Base-by-base conservation (phyloP, 768 basidiomycete genomes). In the Galerina sulciceps region DNA sequence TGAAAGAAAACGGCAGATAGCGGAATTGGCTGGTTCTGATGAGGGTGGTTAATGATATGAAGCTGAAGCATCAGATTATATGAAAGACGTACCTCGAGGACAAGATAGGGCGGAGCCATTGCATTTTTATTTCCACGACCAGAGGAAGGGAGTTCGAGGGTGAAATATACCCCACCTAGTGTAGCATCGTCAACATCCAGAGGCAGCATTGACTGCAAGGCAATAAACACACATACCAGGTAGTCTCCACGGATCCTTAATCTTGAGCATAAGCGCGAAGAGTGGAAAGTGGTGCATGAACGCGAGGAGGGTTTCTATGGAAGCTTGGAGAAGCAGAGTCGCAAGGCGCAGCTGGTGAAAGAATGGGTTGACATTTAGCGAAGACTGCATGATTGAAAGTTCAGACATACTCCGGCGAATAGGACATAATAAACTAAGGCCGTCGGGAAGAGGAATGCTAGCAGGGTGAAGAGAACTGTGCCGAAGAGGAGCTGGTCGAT, bases 401-500 rank as follows among this genome's bases (percentile, higher is more conserved):
- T 18, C 53, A n/a, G 10, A 67, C 75, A 49, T 55, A 86, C 94
- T 69, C 77, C 62, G 8, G 89, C 89, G 62, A 98, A 98, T 4
- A 96, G 75, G 0, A 85, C 74, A 63, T 97, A 94, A 71, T 97
- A 99, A 0, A 88, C 90, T 34, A 92, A 66, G 3, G 96, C 85
- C 0, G 96, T 98, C 2, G 96, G 91, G 65, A 91, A 85, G 11
- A 95, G 74, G 70, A 96, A 91, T 8, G 89, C 84, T 11, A 93
- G 74, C 15, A 94, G 79, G 0, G 93, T 91, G 77, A 95, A 93
- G 50, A 96, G 75, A 54, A 94, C 87, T 0, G 97, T 96, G 4
- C 96, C 96, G 36, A 98, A 89, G n/a, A 99, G 79, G 2, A 99
- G 83, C 69, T 98, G 94, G 71, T 99, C 96, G 23, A 95, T 81